These are phyloP conservation scores for Somion occarium DNA, from an alignment of 1,284 basidiomycete species.

Conservation along the genomic window DNA sequence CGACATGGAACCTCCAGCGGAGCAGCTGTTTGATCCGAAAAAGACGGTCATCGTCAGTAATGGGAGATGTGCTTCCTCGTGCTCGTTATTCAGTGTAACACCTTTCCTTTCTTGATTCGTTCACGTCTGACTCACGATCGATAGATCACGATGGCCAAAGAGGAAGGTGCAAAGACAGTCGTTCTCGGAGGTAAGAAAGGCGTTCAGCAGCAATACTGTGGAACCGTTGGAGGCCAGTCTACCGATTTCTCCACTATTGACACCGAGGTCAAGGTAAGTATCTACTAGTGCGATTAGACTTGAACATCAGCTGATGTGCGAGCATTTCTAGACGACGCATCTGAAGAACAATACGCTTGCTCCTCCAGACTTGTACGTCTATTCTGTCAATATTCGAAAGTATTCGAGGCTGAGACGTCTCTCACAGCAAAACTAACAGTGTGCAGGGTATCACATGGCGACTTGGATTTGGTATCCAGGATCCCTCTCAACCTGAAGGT, in stretches of 20 bases:
- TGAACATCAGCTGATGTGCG: background rate
- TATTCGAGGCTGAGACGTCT: too few relatives aligned
- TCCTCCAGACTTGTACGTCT: constrained; percentile 54
- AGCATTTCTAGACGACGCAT: constrained; percentile 33
- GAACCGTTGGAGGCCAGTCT: constrained; percentile 57
- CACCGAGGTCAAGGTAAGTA: constrained; percentile 48
- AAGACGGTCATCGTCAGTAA: constrained; percentile 56
- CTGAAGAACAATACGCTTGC: constrained; percentile 54
- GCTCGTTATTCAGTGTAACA: constrained; percentile 50
- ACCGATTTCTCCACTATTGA: constrained; percentile 51
- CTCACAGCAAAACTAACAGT: constrained; percentile 41
- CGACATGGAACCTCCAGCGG: constrained; percentile 34
- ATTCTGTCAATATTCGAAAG: background rate
- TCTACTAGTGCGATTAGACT: background rate
- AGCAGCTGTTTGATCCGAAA: constrained; percentile 46
- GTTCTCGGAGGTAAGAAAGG: constrained; percentile 50
- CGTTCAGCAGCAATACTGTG: constrained; percentile 53
- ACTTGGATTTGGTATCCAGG: constrained; percentile 51
- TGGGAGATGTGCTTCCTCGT: constrained; percentile 50
- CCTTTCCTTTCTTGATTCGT: constrained; percentile 9
- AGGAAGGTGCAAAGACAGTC: constrained; percentile 50
- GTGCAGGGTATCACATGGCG: constrained; percentile 59
- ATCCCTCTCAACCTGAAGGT: constrained; percentile 52
- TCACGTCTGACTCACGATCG: constrained; percentile 3
- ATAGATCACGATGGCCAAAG: constrained; percentile 58